Percentiles rank a stretch among this genome's conserved stretches.
phyloP scores from a whole-genome alignment of 495 filamentous ascomycete genomes.

The Aspergillus ellipticus region DNA sequence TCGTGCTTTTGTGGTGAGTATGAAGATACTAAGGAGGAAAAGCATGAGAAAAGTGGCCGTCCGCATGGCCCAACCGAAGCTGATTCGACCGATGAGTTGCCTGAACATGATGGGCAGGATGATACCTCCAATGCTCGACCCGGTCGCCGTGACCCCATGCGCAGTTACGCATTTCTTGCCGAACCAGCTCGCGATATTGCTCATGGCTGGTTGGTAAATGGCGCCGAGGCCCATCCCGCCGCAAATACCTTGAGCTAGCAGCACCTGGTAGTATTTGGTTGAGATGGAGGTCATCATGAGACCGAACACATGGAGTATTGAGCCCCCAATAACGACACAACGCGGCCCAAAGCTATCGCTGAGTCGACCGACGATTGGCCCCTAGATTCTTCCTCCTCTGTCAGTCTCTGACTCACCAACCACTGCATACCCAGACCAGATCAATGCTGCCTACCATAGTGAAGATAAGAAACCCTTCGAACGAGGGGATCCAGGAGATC shows the following conservation, averaged over 20 bases:
- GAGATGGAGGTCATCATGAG: slow-evolving; percentile 56
- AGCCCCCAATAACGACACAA: slow-evolving; percentile 59
- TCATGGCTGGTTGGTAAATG: slow-evolving; percentile 18
- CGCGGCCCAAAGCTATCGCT: slow-evolving; percentile 67
- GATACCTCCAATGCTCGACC: slow-evolving; percentile 51
- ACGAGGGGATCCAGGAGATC: slow-evolving; percentile 44
- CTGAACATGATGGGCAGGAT: slow-evolving; percentile 41
- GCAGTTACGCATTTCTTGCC: slow-evolving; percentile 46
- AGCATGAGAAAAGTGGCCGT: slow-evolving; percentile 38
- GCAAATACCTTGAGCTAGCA: slow-evolving; percentile 43
- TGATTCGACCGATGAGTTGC: slow-evolving; percentile 30
- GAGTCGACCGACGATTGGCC: slow-evolving; percentile 17
- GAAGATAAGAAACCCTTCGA: slow-evolving; percentile 35
- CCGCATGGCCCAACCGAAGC: slow-evolving; percentile 43
- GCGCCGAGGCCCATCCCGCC: slow-evolving; percentile 26
- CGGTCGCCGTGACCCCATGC: slow-evolving; percentile 45
- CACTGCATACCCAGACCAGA: not conserved
- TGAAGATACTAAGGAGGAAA: slow-evolving; percentile 24
- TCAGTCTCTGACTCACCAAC: not conserved
- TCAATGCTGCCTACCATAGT: slow-evolving; percentile 18
- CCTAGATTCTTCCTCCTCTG: slow-evolving; percentile 7
- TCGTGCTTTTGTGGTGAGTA: slow-evolving; percentile 27
- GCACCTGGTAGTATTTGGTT: slow-evolving; percentile 41
- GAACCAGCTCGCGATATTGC: slow-evolving; percentile 41
- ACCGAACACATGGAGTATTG: slow-evolving; percentile 62